A percentile compares a stretch with the other conserved stretches of the same genome.
Conservation (phyloP, 2,329 filamentous ascomycete genomes). For the Sporothrix pallida region DNA sequence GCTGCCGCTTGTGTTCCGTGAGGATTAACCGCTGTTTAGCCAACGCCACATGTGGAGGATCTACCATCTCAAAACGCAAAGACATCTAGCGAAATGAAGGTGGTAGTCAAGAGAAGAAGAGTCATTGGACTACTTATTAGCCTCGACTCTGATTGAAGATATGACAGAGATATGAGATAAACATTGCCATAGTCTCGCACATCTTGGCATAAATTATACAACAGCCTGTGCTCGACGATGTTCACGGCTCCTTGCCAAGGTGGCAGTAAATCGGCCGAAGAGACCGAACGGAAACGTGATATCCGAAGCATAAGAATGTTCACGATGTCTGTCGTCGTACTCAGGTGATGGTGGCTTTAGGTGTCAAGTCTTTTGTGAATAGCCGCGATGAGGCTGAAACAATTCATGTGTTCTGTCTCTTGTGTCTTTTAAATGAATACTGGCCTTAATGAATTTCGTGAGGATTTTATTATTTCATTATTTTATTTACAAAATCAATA, state of each 20-base stretch:
- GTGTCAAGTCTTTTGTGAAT: neutral
- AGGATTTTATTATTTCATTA: no score
- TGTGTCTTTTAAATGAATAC: neutral
- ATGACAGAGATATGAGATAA: neutral
- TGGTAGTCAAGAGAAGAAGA: neutral
- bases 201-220: neutral
- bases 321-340: no score
- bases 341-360: neutral
- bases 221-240: neutral
- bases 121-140: neutral
- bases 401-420: neutral
- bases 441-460: neutral
- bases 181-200: neutral
- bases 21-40: constrained; percentile 25
- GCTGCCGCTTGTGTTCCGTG: neutral
- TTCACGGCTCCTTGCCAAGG: neutral
- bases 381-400: constrained; percentile 4
- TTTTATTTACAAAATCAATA: no score
- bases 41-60: constrained; percentile 24
- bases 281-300: neutral
- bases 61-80: constrained; percentile 18
- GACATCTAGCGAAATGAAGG: neutral
- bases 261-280: neutral
- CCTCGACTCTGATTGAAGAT: neutral
- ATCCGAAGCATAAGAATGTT: neutral